A percentile compares a stretch with the other conserved stretches of the same genome.
Evolutionary conservation across 768 basidiomycete species (phyloP).

Genomic region (Clitopilus passeckerianus): DNA sequence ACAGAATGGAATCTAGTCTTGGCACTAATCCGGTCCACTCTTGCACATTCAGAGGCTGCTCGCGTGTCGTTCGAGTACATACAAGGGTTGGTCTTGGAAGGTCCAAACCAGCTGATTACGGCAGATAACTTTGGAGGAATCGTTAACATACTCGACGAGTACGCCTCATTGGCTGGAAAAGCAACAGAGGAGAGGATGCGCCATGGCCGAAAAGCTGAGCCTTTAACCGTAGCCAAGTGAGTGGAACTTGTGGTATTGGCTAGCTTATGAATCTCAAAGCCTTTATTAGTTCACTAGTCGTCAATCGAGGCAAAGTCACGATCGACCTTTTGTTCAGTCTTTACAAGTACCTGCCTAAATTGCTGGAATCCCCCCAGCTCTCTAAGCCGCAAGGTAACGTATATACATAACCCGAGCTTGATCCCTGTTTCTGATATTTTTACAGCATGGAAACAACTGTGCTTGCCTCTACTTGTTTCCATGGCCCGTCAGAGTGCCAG

Average conservation of each 20-base stretch:
- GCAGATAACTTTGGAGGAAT: constrained; percentile 80
- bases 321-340: constrained; percentile 77
- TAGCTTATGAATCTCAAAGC: not conserved
- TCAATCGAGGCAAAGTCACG: constrained; percentile 79
- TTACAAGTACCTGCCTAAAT: constrained; percentile 55
- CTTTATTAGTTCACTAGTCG: constrained; percentile 55
- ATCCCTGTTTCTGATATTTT: constrained; percentile 4
- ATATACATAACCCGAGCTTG: not conserved
- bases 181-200: constrained; percentile 54
- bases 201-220: constrained; percentile 45
- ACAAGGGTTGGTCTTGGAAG: constrained; percentile 57
- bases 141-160: constrained; percentile 80
- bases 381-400: constrained; percentile 36
- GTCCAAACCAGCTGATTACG: constrained; percentile 55
- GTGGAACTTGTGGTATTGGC: constrained; percentile 8
- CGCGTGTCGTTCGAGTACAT: constrained; percentile 80
- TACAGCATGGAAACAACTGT: constrained; percentile 74
- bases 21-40: constrained; percentile 79
- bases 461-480: constrained; percentile 67
- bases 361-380: constrained; percentile 47
- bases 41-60: constrained; percentile 83
- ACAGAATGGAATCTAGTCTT: constrained; percentile 97
- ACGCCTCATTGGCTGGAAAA: constrained; percentile 67
- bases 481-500: constrained; percentile 81
- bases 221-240: constrained; percentile 48